A percentile compares a stretch with the other conserved stretches of the same genome.
phyloP scores from a whole-genome alignment of 75 land plant species.

The Pinus taeda region DNA sequence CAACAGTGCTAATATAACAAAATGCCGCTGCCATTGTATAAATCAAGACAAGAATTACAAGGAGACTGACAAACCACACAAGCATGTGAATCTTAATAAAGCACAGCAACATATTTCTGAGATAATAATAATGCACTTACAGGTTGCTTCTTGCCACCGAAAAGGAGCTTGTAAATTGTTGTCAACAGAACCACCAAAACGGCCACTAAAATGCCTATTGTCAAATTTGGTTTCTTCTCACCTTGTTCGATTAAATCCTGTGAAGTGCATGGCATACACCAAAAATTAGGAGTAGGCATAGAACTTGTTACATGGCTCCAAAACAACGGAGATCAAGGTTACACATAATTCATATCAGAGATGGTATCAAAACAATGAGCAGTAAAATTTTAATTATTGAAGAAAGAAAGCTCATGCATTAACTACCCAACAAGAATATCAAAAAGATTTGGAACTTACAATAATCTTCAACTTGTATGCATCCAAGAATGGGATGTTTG shows the following conservation, averaged over 20 bases:
- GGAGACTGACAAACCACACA: background rate
- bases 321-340: background rate
- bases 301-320: background rate
- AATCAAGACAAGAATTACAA: background rate
- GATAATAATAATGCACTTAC: background rate
- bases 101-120: background rate
- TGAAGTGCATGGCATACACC: background rate
- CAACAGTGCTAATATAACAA: too few species aligned
- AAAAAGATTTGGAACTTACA: constrained; percentile 40
- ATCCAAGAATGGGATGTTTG: constrained; percentile 67
- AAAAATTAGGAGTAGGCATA: too few species aligned
- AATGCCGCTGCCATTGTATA: too few species aligned
- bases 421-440: background rate
- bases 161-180: constrained; percentile 40
- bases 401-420: background rate
- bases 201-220: constrained; percentile 59
- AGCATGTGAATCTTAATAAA: too few species aligned
- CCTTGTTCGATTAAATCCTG: constrained; percentile 75
- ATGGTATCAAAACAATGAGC: background rate
- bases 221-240: constrained; percentile 63
- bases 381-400: background rate
- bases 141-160: constrained; percentile 52
- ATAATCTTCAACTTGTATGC: constrained; percentile 55
- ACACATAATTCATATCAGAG: background rate
- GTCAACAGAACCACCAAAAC: constrained; percentile 42